Conservation (phyloP, 805 yeast genomes). For the Metschnikowia reukaufii region DNA sequence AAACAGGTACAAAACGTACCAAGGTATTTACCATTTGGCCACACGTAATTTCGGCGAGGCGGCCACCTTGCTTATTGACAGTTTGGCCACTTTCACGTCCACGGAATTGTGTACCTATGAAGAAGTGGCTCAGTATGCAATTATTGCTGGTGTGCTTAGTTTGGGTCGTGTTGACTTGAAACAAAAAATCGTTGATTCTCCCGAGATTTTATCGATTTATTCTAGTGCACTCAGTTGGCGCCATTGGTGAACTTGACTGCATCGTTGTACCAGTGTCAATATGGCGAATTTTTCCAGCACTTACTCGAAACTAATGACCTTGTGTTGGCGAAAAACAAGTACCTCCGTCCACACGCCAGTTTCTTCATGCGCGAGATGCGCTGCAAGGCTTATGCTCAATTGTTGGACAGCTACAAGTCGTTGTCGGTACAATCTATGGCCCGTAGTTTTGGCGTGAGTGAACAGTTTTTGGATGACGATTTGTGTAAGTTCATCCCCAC, state of each 20-base stretch:
- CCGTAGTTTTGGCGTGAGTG: conserved; percentile 83
- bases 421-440: conserved; percentile 92
- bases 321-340: conserved; percentile 61
- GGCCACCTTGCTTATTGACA: conserved; percentile 79
- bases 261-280: conserved; percentile 86
- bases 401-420: conserved; percentile 91
- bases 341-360: conserved; percentile 73
- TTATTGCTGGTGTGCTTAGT: conserved; percentile 82
- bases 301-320: conserved; percentile 75
- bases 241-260: conserved; percentile 83
- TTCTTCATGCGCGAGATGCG: conserved; percentile 90
- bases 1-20: conserved; percentile 88
- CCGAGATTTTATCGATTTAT: conserved; percentile 81
- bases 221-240: conserved; percentile 68
- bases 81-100: conserved; percentile 92
- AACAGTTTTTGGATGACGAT: conserved; percentile 83
- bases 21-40: conserved; percentile 80
- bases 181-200: conserved; percentile 83
- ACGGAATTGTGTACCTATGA: conserved; percentile 87
- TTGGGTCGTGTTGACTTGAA: conserved; percentile 84
- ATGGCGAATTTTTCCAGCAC: conserved; percentile 72
- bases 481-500: conserved; percentile 88
- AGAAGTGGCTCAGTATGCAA: conserved; percentile 83
- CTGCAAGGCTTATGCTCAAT: conserved; percentile 90
- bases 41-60: conserved; percentile 87